Evolutionary conservation across 257 asterid genomes (phyloP).

Genomic region (Parsonsia alboflavescens): DNA sequence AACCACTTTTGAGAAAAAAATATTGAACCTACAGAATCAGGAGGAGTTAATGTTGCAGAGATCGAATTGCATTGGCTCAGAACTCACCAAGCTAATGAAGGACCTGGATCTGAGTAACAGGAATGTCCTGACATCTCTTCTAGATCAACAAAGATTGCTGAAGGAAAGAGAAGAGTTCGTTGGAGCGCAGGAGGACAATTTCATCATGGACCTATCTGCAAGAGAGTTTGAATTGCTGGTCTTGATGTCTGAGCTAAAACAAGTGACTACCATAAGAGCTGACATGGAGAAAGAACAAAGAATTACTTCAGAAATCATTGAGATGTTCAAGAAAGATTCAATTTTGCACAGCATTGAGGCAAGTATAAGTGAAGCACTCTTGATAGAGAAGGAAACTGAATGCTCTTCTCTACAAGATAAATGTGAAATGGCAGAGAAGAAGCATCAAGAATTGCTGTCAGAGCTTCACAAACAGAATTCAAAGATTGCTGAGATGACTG

Average conservation of each 20-base stretch:
- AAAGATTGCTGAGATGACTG: slow-evolving; percentile 20
- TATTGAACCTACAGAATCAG: slow-evolving; percentile 57
- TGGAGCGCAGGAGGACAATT: slow-evolving; percentile 48
- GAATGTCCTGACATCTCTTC: slow-evolving; percentile 38
- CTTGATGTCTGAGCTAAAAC: slow-evolving; percentile 54
- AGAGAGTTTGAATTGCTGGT: slow-evolving; percentile 56
- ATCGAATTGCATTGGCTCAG: slow-evolving; percentile 72
- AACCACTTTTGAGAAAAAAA: slow-evolving; percentile 60
- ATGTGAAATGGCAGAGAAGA: slow-evolving; percentile 26
- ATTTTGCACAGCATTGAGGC: slow-evolving; percentile 55
- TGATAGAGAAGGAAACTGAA: slow-evolving; percentile 50
- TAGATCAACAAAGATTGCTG: slow-evolving; percentile 56
- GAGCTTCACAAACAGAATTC: slow-evolving; percentile 27
- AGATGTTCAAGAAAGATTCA: slow-evolving; percentile 44
- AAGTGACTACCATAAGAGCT: slow-evolving; percentile 35
- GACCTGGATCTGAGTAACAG: slow-evolving; percentile 66
- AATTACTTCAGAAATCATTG: slow-evolving; percentile 40
- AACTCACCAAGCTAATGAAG: slow-evolving; percentile 57
- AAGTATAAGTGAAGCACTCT: slow-evolving; percentile 39
- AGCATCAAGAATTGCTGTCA: slow-evolving; percentile 24
- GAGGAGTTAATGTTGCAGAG: slow-evolving; percentile 82
- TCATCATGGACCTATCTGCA: slow-evolving; percentile 42
- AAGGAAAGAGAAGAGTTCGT: slow-evolving; percentile 55
- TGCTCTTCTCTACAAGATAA: slow-evolving; percentile 15
- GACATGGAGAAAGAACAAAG: slow-evolving; percentile 31